Evolutionary conservation across 768 basidiomycete species (phyloP), one percentile per base, ranked within the genome.

Genomic region (Pleurotus sapidus): DNA sequence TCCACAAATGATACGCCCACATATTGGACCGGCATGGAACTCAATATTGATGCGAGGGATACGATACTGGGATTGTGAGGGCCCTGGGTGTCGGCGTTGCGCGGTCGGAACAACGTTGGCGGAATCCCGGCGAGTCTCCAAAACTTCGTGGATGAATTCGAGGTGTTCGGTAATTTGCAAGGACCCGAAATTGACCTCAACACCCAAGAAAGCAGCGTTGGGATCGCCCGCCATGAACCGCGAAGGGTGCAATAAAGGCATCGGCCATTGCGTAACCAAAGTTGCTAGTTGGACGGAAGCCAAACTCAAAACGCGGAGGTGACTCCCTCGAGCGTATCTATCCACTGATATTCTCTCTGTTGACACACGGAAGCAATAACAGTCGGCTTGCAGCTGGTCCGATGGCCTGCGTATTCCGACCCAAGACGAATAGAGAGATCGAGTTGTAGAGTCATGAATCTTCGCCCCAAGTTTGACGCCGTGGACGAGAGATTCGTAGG

Each of bases 191-290:
- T 68, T 74, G 42, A 77, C 59, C 38, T 74, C 76, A 18, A 84
- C 63, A 24, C 79, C 79, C 17, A 89, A 47, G 11, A 86, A 72
- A 9, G 88, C 77, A 8, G 79, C 74, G 64, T 85, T 86, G 7
- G 84, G 79, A 63, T 87, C 86, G 20, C 81, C 83, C 11, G 70
- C 59, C 45, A 86, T 66, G 62, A 86, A 83, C 0, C 78, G 71
- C 18, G 79, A 72, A 2, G 76, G 68, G 30, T 69, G 69, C 27
- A 87, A 68, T 74, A 80, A 80, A n/a, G 79, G 80, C 42, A 77
- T 67, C 7, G 86, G 84, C 87, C 87, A 91, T 66, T 85, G 83
- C 2, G 78, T 78, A 18, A 77, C 68, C 20, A 88, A 68, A 1
- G 72, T 65, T 48, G 77, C 69, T 23, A 81, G 59, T 34, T 72